phyloP scores from a whole-genome alignment of 768 basidiomycete genomes.

The Lentinula raphanica region DNA sequence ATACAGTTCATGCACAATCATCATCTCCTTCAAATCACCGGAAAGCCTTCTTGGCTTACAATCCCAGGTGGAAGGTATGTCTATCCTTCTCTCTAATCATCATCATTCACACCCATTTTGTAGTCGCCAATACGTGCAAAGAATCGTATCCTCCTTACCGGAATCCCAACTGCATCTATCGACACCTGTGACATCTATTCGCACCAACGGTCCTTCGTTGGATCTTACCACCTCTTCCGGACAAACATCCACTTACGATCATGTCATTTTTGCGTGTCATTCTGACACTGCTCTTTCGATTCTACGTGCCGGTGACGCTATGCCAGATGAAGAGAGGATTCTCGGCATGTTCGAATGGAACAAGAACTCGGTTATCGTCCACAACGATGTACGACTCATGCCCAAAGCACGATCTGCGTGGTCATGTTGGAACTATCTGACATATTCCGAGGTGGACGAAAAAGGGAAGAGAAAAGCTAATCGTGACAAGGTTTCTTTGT shows the following conservation, averaged over 20 bases:
- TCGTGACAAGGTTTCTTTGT: conserved; percentile 59
- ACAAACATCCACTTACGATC: conserved; percentile 47
- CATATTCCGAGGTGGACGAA: conserved; percentile 34
- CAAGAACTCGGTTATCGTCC: conserved; percentile 61
- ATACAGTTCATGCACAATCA: conserved; percentile 73
- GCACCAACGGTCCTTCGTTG: conserved; percentile 27
- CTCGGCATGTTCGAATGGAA: conserved; percentile 62
- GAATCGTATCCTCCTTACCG: conserved; percentile 53
- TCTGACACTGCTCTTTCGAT: conserved; percentile 58
- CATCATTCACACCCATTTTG: not conserved
- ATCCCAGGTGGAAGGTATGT: conserved; percentile 65
- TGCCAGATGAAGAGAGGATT: conserved; percentile 43
- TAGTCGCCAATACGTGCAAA: conserved; percentile 63
- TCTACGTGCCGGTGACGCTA: conserved; percentile 30
- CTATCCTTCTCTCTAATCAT: not conserved
- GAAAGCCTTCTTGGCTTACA: conserved; percentile 70
- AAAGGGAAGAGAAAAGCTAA: conserved; percentile 38
- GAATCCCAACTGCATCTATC: conserved; percentile 50
- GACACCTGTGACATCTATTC: conserved; percentile 47
- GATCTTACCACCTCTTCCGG: conserved; percentile 44
- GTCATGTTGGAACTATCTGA: conserved; percentile 82
- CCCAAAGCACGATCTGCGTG: conserved; percentile 55
- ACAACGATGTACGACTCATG: conserved; percentile 54
- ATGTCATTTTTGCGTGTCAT: conserved; percentile 71
- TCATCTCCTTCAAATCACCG: conserved; percentile 64